phyloP scores from a whole-genome alignment of 768 basidiomycete genomes.

The Hygrocybe coccinea region DNA sequence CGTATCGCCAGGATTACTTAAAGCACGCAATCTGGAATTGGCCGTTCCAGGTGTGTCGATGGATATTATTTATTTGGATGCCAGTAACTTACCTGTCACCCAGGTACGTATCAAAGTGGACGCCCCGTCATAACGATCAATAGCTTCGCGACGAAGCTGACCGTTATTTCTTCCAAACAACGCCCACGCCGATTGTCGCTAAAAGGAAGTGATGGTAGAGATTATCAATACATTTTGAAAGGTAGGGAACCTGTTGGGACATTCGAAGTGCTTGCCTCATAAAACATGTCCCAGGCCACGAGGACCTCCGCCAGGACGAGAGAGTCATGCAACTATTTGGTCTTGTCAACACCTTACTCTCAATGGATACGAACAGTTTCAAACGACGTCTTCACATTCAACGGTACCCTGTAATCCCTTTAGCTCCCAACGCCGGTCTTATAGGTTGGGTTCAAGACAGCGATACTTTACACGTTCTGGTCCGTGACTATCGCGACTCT shows the following conservation, averaged over 20 bases:
- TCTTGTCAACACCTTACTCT: conserved; percentile 89
- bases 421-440: conserved; percentile 93
- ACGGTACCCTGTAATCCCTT: conserved; percentile 84
- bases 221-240: conserved; percentile 90
- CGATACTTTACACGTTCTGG: conserved; percentile 92
- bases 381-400: conserved; percentile 95
- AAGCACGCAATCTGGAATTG: conserved; percentile 83
- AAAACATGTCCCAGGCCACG: conserved; percentile 64
- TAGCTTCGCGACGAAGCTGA: conserved; percentile 83
- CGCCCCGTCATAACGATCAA: conserved; percentile 75
- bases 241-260: conserved; percentile 40
- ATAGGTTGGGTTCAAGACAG: conserved; percentile 94
- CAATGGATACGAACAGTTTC: conserved; percentile 91
- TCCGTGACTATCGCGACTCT: conserved; percentile 93
- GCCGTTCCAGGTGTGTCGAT: conserved; percentile 83
- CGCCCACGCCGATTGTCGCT: conserved; percentile 84
- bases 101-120: conserved; percentile 90
- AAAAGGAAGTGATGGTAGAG: conserved; percentile 86
- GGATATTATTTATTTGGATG: not conserved
- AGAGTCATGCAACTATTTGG: conserved; percentile 99
- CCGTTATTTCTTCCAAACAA: conserved; percentile 95
- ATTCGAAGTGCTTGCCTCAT: not conserved
- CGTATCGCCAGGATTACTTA: conserved; percentile 87
- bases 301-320: conserved; percentile 98
- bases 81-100: not conserved